Conservation (phyloP, 1,139 yeast genomes). For the Arxiozyma bovina region DNA sequence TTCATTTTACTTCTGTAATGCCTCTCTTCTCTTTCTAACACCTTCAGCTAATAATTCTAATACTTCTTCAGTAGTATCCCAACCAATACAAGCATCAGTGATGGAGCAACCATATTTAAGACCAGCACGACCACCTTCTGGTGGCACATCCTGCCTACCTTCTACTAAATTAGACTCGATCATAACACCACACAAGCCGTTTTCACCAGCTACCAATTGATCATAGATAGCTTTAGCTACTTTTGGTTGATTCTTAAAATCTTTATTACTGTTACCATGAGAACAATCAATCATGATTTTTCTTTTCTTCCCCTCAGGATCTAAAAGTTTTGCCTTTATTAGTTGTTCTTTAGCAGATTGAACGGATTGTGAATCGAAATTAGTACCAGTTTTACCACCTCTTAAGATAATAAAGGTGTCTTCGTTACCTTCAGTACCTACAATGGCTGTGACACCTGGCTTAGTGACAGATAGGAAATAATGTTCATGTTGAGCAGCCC, state of each 20-base stretch:
- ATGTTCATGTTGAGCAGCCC: constrained; percentile 88
- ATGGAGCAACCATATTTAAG: constrained; percentile 88
- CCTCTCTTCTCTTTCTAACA: constrained; percentile 62
- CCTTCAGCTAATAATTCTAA: constrained; percentile 67
- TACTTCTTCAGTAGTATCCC: constrained; percentile 74
- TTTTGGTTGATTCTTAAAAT: constrained; percentile 85
- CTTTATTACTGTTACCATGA: constrained; percentile 88
- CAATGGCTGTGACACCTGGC: constrained; percentile 91
- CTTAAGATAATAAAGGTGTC: constrained; percentile 87
- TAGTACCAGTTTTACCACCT: constrained; percentile 92
- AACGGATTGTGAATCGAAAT: constrained; percentile 71
- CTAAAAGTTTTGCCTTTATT: constrained; percentile 45
- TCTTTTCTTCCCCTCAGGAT: constrained; percentile 45
- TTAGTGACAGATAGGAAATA: constrained; percentile 91
- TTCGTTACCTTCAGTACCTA: constrained; percentile 87
- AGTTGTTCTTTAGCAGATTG: constrained; percentile 59
- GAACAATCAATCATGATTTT: constrained; percentile 96
- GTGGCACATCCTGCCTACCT: constrained; percentile 88
- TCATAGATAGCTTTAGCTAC: constrained; percentile 76
- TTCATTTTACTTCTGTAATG: constrained; percentile 13
- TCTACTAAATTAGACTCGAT: constrained; percentile 85
- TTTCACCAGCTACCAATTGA: constrained; percentile 72
- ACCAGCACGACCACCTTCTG: constrained; percentile 63
- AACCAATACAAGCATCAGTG: constrained; percentile 92
- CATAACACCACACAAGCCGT: constrained; percentile 84